phyloP scores from a whole-genome alignment of 2,329 filamentous ascomycete species.

The Aspergillus arachidicola region DNA sequence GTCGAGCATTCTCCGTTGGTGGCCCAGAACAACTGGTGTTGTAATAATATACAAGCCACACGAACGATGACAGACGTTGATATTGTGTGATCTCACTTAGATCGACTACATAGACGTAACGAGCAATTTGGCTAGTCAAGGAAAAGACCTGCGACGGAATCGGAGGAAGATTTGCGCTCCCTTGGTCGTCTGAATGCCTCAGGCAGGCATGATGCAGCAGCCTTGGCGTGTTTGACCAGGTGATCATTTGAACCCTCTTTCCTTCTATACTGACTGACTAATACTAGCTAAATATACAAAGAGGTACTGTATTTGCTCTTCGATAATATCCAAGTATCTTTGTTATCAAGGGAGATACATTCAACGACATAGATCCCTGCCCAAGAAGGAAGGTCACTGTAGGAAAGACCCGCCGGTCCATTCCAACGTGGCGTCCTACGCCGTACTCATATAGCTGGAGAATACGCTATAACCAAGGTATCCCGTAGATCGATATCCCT shows the following conservation, averaged over 20 bases:
- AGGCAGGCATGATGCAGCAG: background rate
- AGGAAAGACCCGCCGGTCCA: too few relatives aligned
- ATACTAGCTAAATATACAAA: too few relatives aligned
- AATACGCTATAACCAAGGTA: too few relatives aligned
- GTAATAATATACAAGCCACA: background rate
- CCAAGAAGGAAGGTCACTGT: too few relatives aligned
- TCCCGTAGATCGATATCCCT: too few relatives aligned
- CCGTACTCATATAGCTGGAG: too few relatives aligned
- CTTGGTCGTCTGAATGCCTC: background rate
- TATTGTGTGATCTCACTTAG: background rate
- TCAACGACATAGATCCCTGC: too few relatives aligned
- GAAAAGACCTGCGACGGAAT: background rate
- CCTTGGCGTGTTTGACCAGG: background rate
- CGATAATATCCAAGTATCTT: too few relatives aligned
- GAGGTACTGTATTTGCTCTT: background rate
- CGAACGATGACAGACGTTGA: fast-evolving
- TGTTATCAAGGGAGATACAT: too few relatives aligned
- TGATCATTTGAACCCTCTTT: too few relatives aligned
- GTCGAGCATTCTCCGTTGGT: background rate
- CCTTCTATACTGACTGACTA: too few relatives aligned
- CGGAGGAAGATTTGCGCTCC: background rate
- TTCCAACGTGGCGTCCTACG: too few relatives aligned
- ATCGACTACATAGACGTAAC: background rate
- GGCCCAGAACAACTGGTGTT: background rate
- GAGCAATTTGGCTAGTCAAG: background rate